Conservation (phyloP, 129 eudicot species). For the Cynara cardunculus region DNA sequence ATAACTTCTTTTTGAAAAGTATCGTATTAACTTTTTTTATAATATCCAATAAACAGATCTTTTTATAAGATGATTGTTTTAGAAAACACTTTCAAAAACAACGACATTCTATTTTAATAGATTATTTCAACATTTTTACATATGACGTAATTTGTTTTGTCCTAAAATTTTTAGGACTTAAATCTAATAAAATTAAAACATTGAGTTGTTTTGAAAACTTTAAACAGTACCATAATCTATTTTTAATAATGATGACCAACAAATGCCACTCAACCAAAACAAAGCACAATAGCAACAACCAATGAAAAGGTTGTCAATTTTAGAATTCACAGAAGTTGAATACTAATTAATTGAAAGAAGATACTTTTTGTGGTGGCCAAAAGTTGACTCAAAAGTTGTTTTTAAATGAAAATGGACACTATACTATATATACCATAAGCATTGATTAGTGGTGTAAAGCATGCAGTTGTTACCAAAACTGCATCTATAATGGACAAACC, state of each 20-base stretch:
- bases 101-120: no score
- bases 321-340: neutral
- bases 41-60: neutral
- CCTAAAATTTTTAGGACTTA: no score
- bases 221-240: neutral
- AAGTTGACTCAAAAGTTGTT: neutral
- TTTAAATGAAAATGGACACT: neutral
- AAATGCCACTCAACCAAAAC: neutral
- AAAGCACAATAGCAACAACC: neutral
- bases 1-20: no score
- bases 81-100: neutral
- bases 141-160: no score
- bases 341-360: neutral
- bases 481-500: neutral
- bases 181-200: no score
- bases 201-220: no score
- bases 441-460: neutral
- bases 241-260: neutral
- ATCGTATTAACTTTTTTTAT: no score
- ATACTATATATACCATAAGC: neutral
- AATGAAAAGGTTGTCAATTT: neutral
- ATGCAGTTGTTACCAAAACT: neutral
- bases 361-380: neutral
- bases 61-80: neutral
- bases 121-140: no score